Base-by-base conservation (phyloP, 225 moss, liverwort and hornwort genomes). In the Pleurozium schreberi region DNA sequence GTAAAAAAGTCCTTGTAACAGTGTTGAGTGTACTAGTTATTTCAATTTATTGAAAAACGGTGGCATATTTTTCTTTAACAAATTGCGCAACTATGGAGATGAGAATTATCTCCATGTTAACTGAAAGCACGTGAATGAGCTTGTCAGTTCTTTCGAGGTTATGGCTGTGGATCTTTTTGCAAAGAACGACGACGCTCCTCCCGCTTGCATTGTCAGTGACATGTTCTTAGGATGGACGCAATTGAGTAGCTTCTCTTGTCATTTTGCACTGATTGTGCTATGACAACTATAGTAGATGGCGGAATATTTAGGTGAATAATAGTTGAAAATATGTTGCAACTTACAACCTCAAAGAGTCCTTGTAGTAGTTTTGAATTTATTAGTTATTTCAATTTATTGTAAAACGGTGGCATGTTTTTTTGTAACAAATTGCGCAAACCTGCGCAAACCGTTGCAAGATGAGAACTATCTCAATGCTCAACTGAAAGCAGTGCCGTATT, bases 171-270 rank as follows among this genome's bases (percentile, higher is more conserved):
- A 63, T 8, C 86, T 94, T 43, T 87, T 92, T 34, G 50, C 84
- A 62, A 57, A 68, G 71, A 53, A 85, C 10, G 62, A 81, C 1
- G 88, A 84, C n/a, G 88, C 90, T 42, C 92, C 92, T 61, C 94
- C 94, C 10, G n/a, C 88, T 60, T 93, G 94, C 84, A 86, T 94
- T 70, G 84, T 94, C 31, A 89, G 92, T 45, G 94, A 94, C 26
- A 94, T 94, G 94, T 94, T 94, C 57, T 76, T 92, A 10, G 94
- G 93, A 20, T 94, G 92, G 92, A 92, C 93, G 52, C 91, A 93
- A 87, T 92, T 90, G 73, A 86, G 78, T 38, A 40, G 36, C 26
- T 49, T 88, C 50, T 57, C 50, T 63, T 18, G 38, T 49, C 7
- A 10, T 64, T 38, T 70, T 42, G 57, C 57, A 8, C 3, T 69